These are phyloP conservation scores for Turritis glabra DNA, from an alignment of 345 rosid genomes.

Conservation along the genomic window DNA sequence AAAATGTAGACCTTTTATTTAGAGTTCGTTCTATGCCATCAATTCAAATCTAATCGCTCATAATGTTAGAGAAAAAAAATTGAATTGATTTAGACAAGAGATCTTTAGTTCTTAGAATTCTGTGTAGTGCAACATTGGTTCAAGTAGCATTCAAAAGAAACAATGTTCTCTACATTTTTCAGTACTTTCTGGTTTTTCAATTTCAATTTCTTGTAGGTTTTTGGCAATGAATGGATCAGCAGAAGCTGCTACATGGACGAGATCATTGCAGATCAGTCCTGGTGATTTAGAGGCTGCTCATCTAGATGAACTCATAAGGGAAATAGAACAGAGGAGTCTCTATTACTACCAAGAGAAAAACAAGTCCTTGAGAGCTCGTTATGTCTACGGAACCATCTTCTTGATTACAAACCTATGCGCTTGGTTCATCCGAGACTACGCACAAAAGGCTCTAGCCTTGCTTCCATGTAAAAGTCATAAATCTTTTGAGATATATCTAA, in stretches of 20 bases:
- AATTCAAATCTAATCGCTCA: no score
- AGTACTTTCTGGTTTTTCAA: neutral
- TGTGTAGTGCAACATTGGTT: neutral
- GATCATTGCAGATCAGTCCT: slow-evolving; percentile 25
- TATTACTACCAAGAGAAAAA: slow-evolving; percentile 48
- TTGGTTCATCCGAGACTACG: slow-evolving; percentile 90
- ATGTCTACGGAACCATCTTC: slow-evolving; percentile 69
- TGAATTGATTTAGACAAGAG: no score
- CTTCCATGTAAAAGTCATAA: slow-evolving; percentile 53
- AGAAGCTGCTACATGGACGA: slow-evolving; percentile 6
- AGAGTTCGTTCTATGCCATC: no score
- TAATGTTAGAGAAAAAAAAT: no score
- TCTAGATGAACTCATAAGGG: slow-evolving; percentile 27
- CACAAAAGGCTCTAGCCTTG: slow-evolving; percentile 51
- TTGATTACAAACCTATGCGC: slow-evolving; percentile 64
- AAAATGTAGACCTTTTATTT: no score
- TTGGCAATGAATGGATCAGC: slow-evolving; percentile 18
- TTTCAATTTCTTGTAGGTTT: slow-evolving; percentile 7
- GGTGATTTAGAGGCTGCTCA: slow-evolving; percentile 43
- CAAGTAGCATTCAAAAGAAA: neutral
- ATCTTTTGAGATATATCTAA: slow-evolving; percentile 8
- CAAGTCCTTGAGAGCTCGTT: slow-evolving; percentile 63
- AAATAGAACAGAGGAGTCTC: slow-evolving; percentile 30
- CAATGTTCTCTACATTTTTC: neutral
- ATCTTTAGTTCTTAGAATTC: neutral